phyloP scores from a whole-genome alignment of 305 asterid species.

The Euphrasia arctica region DNA sequence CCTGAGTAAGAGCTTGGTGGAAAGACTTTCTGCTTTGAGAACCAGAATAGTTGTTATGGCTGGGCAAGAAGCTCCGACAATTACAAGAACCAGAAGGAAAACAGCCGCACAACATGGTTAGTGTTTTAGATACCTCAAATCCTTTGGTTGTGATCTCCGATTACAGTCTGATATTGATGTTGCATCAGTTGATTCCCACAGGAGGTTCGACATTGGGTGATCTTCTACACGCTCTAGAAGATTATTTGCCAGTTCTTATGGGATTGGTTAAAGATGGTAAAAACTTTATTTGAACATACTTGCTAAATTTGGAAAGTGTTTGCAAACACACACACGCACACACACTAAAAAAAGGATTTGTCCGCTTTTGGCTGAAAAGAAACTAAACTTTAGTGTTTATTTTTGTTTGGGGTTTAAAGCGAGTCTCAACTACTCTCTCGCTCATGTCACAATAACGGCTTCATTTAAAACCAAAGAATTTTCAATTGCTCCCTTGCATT shows the following conservation, averaged over 20 bases:
- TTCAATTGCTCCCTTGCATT: conserved; percentile 24
- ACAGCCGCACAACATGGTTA: conserved; percentile 90
- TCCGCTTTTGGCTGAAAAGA: neutral
- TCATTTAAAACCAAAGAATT: too few relatives aligned
- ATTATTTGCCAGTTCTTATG: conserved; percentile 89
- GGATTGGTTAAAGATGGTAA: conserved; percentile 97
- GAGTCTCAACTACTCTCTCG: neutral
- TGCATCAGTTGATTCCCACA: conserved; percentile 50
- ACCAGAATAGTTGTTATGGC: conserved; percentile 95
- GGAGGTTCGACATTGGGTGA: conserved; percentile 92
- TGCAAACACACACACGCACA: too few relatives aligned
- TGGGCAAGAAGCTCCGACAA: conserved; percentile 91
- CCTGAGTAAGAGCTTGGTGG: conserved; percentile 63
- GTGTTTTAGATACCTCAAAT: conserved; percentile 24
- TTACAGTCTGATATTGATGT: conserved; percentile 33
- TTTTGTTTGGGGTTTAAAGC: too few relatives aligned
- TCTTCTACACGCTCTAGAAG: conserved; percentile 94
- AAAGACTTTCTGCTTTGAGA: conserved; percentile 93
- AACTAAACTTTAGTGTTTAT: neutral
- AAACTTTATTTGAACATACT: conserved; percentile 4
- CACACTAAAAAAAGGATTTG: neutral
- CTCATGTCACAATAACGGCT: too few relatives aligned
- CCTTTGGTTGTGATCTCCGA: conserved; percentile 13
- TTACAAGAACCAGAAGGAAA: conserved; percentile 89
- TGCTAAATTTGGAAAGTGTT: neutral